phyloP scores from a whole-genome alignment of 2,329 filamentous ascomycete genomes.

The Chalara sp. region DNA sequence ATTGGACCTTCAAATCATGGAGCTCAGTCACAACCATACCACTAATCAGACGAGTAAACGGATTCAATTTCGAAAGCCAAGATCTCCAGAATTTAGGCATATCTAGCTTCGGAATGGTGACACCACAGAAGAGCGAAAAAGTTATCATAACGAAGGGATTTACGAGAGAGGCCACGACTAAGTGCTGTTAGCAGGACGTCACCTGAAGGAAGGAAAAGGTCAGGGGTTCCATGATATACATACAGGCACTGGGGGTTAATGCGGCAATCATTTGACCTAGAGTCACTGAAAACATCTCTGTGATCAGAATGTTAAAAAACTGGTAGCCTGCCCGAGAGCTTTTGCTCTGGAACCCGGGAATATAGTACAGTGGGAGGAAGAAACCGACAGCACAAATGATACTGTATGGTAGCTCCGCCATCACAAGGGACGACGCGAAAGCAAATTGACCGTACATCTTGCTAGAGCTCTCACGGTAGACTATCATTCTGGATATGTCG shows the following conservation, averaged over 20 bases:
- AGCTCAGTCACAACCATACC: slow-evolving; percentile 62
- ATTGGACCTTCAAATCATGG: slow-evolving; percentile 40
- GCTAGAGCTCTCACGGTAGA: slow-evolving; percentile 50
- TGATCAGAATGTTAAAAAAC: slow-evolving; percentile 61
- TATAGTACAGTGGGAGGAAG: too few relatives aligned
- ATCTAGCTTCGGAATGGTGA: slow-evolving; percentile 62
- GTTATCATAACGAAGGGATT: slow-evolving; percentile 35
- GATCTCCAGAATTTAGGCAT: slow-evolving; percentile 26
- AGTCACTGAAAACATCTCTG: slow-evolving; percentile 66
- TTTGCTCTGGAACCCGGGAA: slow-evolving; percentile 23
- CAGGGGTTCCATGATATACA: slow-evolving; percentile 34
- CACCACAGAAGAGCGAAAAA: slow-evolving; percentile 69
- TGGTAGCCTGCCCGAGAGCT: slow-evolving; percentile 66
- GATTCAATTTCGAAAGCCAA: slow-evolving; percentile 58
- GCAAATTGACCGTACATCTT: slow-evolving; percentile 60
- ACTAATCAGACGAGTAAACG: slow-evolving; percentile 61
- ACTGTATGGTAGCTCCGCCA: slow-evolving; percentile 55
- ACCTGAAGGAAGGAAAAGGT: slow-evolving; percentile 68
- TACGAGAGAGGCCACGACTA: slow-evolving; percentile 68
- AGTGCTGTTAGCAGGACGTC: slow-evolving; percentile 70
- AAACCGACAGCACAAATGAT: too few relatives aligned
- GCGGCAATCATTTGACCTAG: slow-evolving; percentile 28
- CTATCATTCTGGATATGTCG: slow-evolving; percentile 48
- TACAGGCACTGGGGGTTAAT: slow-evolving; percentile 41
- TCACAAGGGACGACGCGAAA: slow-evolving; percentile 61